Evolutionary conservation across 2,329 filamentous ascomycete species (phyloP).

Genomic region (Ciborinia camelliae): DNA sequence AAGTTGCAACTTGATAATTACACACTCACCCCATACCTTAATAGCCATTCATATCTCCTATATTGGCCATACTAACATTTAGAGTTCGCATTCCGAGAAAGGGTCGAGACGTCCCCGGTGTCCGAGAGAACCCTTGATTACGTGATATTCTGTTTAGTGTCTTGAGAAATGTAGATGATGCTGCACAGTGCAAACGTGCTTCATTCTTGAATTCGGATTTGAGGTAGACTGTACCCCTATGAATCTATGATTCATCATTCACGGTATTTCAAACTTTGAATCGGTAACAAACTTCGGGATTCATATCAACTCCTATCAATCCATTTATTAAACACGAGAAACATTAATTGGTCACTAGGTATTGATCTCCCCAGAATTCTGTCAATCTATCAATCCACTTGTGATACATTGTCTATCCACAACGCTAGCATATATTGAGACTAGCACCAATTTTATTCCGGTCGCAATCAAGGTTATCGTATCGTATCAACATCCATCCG

Average conservation of each 20-base stretch:
- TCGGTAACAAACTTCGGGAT: background rate
- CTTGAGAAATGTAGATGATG: background rate
- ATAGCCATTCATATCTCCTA: background rate
- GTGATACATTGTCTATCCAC: background rate
- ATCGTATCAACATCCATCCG: background rate
- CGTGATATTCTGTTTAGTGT: background rate
- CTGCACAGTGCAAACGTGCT: constrained; percentile 17
- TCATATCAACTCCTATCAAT: background rate
- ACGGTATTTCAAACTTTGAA: background rate
- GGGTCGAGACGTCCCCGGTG: background rate
- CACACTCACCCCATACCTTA: background rate
- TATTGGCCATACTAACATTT: background rate
- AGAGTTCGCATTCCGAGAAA: background rate
- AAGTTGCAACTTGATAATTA: background rate
- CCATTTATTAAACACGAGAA: constrained; percentile 1
- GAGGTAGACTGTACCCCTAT: background rate
- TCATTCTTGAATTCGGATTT: constrained; percentile 11
- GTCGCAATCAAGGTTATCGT: constrained; percentile 16
- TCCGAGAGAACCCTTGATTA: background rate
- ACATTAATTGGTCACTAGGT: background rate
- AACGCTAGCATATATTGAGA: background rate
- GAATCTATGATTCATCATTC: background rate
- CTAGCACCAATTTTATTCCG: background rate
- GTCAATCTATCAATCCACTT: background rate
- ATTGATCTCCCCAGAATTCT: constrained; percentile 2